A percentile compares a stretch with the other conserved stretches of the same genome.
These are phyloP conservation scores for Paramecium primaurelia DNA, from an alignment of 73 alveolate species.

Conservation along the genomic window DNA sequence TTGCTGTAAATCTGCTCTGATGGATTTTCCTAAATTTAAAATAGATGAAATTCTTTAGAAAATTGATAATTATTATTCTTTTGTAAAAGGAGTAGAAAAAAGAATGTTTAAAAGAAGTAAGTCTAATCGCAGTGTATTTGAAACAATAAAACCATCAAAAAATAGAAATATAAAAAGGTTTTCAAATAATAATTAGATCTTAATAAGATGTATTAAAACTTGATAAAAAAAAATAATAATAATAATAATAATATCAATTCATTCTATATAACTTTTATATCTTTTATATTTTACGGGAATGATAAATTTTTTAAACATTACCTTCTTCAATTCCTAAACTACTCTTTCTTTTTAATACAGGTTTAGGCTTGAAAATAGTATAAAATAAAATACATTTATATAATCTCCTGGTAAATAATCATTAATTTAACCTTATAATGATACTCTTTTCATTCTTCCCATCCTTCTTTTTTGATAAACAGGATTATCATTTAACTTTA, in stretches of 20 bases:
- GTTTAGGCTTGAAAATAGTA: not conserved
- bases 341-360: not conserved
- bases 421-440: not conserved
- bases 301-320: not conserved
- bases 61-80: not conserved
- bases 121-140: not conserved
- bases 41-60: not conserved
- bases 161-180: not conserved
- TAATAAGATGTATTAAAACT: not conserved
- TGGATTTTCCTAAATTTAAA: conserved; percentile 2
- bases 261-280: not conserved
- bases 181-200: not conserved
- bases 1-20: not conserved
- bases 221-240: not conserved
- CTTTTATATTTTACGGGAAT: not conserved
- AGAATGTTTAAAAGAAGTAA: not conserved
- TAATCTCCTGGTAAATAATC: conserved; percentile 3
- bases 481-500: not conserved
- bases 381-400: not conserved
- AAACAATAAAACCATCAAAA: not conserved
- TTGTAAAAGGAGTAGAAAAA: not conserved
- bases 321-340: not conserved
- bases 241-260: not conserved
- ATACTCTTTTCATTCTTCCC: not conserved
- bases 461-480: not conserved